Base-by-base conservation (phyloP, 2,329 filamentous ascomycete genomes). In the Erysiphe neolycopersici region DNA sequence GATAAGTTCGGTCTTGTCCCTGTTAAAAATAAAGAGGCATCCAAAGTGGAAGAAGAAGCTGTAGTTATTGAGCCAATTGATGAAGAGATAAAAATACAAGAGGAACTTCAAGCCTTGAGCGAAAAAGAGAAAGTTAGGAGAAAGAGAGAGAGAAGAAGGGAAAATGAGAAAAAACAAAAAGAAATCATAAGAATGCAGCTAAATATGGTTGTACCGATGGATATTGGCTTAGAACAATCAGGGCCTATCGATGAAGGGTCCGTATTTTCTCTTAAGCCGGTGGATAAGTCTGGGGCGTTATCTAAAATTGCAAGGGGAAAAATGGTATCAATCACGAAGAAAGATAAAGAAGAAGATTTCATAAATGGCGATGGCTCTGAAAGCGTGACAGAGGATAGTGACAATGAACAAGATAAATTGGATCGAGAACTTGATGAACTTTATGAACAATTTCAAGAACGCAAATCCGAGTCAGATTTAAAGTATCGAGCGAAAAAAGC, bases 101-200 rank as follows among this genome's bases (percentile, higher is more conserved):
- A 91, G 56, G 82, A 95, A 50, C 62, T 98, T 29, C 77, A 91
- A 53, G 68, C 69, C 3, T 65, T 95, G 54, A 80, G 79, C 51
- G 84, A 95, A 22, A 78, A 76, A 53, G 80, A 89, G 49, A 72
- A 62, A 38, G 60, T 76, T 18, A 75, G 76, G 52, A 87, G 76
- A 60, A 91, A 84, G 62, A 78, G 83, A 52, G 80, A 92, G 54
- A 73, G 78, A 51, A 71, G 85, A 50, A 80, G 70, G 53, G 84
- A 92, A 47, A 98, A 98, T 50, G 89, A 98, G 60, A 75, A 75
- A 59, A 95, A 92, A 61, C 81, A 89, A 52, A 89, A 81, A 52
- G 89, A 95, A 50, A 83, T 95, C 47, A 68, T 92, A n/a, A 76
- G 89, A 31, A 79, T 98, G 78, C 89, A 98, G 60, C 74, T 98